Evolutionary conservation across 176 grass and related monocot species (phyloP), one percentile per base, ranked within the genome.

Genomic region (Lolium multiflorum): DNA sequence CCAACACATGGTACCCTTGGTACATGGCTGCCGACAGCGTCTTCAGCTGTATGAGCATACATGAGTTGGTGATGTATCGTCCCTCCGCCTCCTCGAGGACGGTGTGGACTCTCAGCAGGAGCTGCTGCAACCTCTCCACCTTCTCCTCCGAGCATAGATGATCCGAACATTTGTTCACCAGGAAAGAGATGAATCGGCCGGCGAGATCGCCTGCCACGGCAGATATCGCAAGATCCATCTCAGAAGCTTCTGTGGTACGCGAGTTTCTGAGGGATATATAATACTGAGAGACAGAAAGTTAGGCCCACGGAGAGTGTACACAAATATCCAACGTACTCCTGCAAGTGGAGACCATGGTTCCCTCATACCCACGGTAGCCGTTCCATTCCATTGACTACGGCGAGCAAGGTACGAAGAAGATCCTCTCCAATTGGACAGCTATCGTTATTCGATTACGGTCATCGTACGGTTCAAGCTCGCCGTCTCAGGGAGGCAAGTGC

Each of bases 211-310:
- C 69, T 18, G 38, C 28, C 1, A 83, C 18, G 4, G 81, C 38
- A 8, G 81, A 83, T 59, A 83, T 18, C 1, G 39, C 69, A 18
- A 83, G 68, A 17, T 83, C 81, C 81, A 83, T 83, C n/a, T 4
- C 8, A 24, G 51, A 28, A 75, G 16, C 28, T 28, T 64, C 28
- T 67, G 28, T 37, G 63, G 21, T 35, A 16, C 25, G 11, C 35
- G 60, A 11, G n/a, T n/a, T 11, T 62, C 9, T 25, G 22, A 25
- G 21, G 59, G 10, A 61, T n/a, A 35, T 35, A 35, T 35, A 35
- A 35, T 35, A 35, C 31, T 35, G 31, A 35, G 31, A 35, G 31
- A 35, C 31, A 35, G 31, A 35, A 35, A 35, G 31, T 35, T 35
- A 35, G 3, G 31, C 31, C 31, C 2, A 35, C 31, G 31, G 31